phyloP scores from a whole-genome alignment of 1,284 basidiomycete genomes.

The Pyrrhoderma lamaoense region DNA sequence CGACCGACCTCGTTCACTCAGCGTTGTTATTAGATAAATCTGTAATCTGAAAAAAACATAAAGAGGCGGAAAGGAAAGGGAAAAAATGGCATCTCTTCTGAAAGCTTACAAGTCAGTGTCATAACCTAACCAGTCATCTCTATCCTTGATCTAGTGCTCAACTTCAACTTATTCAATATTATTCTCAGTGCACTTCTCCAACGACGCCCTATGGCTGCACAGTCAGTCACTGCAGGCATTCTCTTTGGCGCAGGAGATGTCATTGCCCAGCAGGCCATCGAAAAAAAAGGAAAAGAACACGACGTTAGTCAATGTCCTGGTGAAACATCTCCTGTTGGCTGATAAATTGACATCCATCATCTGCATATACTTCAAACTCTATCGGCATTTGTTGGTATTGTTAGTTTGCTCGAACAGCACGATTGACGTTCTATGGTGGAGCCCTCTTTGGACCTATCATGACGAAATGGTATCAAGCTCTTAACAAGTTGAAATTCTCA shows the following conservation, averaged over 20 bases:
- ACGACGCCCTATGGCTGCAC: constrained; percentile 56
- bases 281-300: constrained; percentile 56
- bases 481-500: constrained; percentile 56
- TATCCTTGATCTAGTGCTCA: no score
- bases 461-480: constrained; percentile 63
- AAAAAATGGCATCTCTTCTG: constrained; percentile 38
- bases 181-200: constrained; percentile 52
- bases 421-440: constrained; percentile 71
- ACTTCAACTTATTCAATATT: no score
- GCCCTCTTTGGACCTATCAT: constrained; percentile 63
- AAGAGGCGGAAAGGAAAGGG: background rate
- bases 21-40: no score
- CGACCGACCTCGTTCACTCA: no score
- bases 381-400: background rate
- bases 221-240: constrained; percentile 58
- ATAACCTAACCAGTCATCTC: background rate
- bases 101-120: constrained; percentile 45
- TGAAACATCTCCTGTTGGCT: background rate
- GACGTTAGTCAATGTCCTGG: constrained; percentile 57
- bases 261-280: constrained; percentile 77
- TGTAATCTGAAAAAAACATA: no score
- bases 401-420: constrained; percentile 64
- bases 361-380: no score
- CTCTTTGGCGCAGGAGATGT: constrained; percentile 77
- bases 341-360: background rate